A percentile compares a stretch with the other conserved stretches of the same genome.
These are phyloP conservation scores for Citrus cavaleriei DNA, from an alignment of 345 rosid species.

Conservation along the genomic window DNA sequence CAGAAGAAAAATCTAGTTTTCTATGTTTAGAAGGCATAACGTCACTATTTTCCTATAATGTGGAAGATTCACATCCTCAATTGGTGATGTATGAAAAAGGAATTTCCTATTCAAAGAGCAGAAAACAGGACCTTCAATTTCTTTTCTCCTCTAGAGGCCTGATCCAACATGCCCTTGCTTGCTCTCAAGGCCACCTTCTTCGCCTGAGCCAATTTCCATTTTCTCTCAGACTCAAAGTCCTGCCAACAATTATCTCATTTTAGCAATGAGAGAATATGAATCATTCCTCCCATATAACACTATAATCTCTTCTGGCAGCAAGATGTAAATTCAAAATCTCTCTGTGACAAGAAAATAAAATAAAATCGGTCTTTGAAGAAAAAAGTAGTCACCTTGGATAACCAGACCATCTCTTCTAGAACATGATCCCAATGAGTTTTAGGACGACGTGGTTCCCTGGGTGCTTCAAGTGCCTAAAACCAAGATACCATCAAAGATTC, in stretches of 20 bases:
- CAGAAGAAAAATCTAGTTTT: background rate
- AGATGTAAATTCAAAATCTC: background rate
- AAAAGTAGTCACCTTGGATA: constrained; percentile 70
- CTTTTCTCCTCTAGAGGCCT: constrained; percentile 85
- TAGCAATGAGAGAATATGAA: constrained; percentile 24
- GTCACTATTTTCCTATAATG: background rate
- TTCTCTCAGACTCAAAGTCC: constrained; percentile 99
- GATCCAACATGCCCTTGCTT: constrained; percentile 97
- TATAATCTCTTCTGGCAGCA: background rate
- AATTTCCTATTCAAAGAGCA: background rate
- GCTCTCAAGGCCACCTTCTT: constrained; percentile 94
- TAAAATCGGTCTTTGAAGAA: background rate
- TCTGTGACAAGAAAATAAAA: constrained; percentile 4
- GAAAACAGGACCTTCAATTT: constrained; percentile 75
- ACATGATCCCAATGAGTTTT: constrained; percentile 99
- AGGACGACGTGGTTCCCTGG: constrained; percentile 87
- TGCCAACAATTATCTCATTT: constrained; percentile 32
- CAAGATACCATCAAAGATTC: constrained; percentile 9
- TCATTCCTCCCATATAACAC: background rate
- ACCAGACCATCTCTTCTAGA: constrained; percentile 95
- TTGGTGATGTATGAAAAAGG: background rate
- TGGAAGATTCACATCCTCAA: background rate
- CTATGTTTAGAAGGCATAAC: background rate
- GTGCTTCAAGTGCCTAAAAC: constrained; percentile 86
- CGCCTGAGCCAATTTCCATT: constrained; percentile 96